Percentiles rank a stretch among this genome's conserved stretches.
Conservation (phyloP, 192 early-diverging fungal genomes). For the Umbelopsis isabellina region DNA sequence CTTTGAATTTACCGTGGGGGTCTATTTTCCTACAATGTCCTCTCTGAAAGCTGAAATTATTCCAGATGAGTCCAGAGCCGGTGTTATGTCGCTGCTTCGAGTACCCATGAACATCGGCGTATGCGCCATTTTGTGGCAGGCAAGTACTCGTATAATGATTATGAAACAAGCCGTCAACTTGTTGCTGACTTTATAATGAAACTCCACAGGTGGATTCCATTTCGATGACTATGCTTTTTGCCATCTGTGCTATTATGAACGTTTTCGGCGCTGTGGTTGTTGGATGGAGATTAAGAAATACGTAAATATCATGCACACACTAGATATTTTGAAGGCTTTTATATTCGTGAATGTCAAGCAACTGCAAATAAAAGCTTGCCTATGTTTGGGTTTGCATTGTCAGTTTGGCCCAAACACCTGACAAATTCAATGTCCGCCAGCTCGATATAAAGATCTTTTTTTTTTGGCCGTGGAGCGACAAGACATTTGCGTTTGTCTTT, state of each 20-base stretch:
- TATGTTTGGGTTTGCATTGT: too few species aligned
- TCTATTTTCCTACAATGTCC: constrained; percentile 59
- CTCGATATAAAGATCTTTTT: too few species aligned
- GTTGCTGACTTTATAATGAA: constrained; percentile 4
- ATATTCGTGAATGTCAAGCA: too few species aligned
- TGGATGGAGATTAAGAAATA: constrained; percentile 17
- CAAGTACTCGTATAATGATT: constrained; percentile 21
- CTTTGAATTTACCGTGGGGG: constrained; percentile 60
- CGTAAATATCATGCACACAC: background rate
- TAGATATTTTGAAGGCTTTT: background rate
- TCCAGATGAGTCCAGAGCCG: constrained; percentile 59
- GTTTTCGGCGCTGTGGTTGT: constrained; percentile 42
- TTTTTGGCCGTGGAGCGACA: too few species aligned
- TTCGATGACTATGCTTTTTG: constrained; percentile 47
- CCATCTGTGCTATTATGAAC: constrained; percentile 55
- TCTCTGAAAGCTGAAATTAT: constrained; percentile 54
- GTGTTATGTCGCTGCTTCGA: constrained; percentile 61
- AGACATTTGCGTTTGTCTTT: background rate
- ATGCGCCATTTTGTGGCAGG: constrained; percentile 48
- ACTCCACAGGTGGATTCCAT: constrained; percentile 35
- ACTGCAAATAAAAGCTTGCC: too few species aligned
- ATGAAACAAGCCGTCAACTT: background rate
- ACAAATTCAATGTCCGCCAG: background rate
- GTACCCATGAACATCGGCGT: constrained; percentile 68
- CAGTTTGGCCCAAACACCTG: background rate